Percentiles rank a stretch among this genome's conserved stretches.
These are phyloP conservation scores for Hibiscus tridactylites DNA, from an alignment of 345 rosid species.

Conservation along the genomic window DNA sequence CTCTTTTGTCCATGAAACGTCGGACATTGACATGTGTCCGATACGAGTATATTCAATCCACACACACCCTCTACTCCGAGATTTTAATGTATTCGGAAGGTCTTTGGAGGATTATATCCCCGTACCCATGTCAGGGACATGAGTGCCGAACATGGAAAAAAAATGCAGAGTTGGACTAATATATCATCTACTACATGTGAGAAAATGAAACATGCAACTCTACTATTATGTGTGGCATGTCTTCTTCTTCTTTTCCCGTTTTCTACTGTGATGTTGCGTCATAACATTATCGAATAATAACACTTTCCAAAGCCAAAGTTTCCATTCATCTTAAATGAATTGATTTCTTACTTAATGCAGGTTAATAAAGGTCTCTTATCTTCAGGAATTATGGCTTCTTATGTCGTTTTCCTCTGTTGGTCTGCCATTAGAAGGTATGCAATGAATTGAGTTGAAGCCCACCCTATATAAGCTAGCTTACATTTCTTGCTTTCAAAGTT, in stretches of 20 bases:
- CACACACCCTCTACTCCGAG: no score
- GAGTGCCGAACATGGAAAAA: no score
- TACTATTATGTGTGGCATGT: no score
- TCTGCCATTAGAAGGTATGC: slow-evolving; percentile 86
- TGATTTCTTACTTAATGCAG: slow-evolving; percentile 20
- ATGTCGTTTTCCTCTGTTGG: slow-evolving; percentile 90
- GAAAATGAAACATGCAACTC: no score
- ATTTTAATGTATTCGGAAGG: no score
- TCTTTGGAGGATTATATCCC: no score
- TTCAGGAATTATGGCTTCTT: slow-evolving; percentile 83
- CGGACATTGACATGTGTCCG: background rate
- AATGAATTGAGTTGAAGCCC: background rate
- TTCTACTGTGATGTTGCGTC: no score
- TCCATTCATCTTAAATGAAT: background rate
- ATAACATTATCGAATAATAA: no score
- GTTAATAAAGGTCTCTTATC: slow-evolving; percentile 71
- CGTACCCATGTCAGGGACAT: no score
- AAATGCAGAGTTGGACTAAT: no score
- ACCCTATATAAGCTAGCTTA: background rate
- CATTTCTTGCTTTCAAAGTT: background rate
- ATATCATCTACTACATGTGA: no score
- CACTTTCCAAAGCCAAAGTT: background rate
- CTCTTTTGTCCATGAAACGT: background rate
- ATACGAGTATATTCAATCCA: background rate
- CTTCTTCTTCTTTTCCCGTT: no score